A percentile compares a stretch with the other conserved stretches of the same genome.
phyloP scores from a whole-genome alignment of 306 rosid species.

The Trifolium fragiferum region DNA sequence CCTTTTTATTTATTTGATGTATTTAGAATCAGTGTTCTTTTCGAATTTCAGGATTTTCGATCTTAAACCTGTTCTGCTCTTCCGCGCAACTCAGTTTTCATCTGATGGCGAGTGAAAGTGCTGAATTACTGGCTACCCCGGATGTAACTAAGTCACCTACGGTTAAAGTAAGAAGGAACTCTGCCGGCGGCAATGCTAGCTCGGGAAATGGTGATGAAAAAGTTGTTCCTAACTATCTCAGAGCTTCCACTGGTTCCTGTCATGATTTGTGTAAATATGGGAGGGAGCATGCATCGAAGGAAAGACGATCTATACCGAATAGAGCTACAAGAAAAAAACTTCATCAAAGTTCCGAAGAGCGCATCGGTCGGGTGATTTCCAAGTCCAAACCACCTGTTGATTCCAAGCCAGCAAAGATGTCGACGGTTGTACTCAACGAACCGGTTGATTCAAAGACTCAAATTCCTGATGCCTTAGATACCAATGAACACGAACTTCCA shows the following conservation, averaged over 20 bases:
- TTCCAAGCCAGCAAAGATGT: constrained; percentile 41
- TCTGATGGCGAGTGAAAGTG: constrained; percentile 64
- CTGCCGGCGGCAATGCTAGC: constrained; percentile 60
- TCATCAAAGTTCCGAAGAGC: constrained; percentile 40
- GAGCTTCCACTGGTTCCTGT: constrained; percentile 90
- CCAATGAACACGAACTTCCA: constrained; percentile 20
- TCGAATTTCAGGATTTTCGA: constrained; percentile 57
- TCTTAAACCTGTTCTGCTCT: constrained; percentile 26
- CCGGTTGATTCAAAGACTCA: constrained; percentile 38
- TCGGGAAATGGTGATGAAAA: constrained; percentile 46
- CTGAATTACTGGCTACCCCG: constrained; percentile 36
- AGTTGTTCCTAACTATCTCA: constrained; percentile 66
- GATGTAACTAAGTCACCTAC: constrained; percentile 42
- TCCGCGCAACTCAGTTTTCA: constrained; percentile 25
- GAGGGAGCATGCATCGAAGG: constrained; percentile 51
- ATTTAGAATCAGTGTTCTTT: constrained; percentile 28
- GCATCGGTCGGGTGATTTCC: constrained; percentile 38
- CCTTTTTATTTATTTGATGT: constrained; percentile 23
- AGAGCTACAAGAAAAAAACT: constrained; percentile 47
- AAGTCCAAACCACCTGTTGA: constrained; percentile 43
- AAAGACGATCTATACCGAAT: constrained; percentile 48
- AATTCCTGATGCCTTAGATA: constrained; percentile 36
- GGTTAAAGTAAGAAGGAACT: constrained; percentile 54
- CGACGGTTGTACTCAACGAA: constrained; percentile 42
- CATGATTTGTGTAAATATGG: constrained; percentile 91